Percentiles rank a stretch among this genome's conserved stretches.
phyloP scores from a whole-genome alignment of 192 early-diverging fungal species.

The Obelidium mucronatum region DNA sequence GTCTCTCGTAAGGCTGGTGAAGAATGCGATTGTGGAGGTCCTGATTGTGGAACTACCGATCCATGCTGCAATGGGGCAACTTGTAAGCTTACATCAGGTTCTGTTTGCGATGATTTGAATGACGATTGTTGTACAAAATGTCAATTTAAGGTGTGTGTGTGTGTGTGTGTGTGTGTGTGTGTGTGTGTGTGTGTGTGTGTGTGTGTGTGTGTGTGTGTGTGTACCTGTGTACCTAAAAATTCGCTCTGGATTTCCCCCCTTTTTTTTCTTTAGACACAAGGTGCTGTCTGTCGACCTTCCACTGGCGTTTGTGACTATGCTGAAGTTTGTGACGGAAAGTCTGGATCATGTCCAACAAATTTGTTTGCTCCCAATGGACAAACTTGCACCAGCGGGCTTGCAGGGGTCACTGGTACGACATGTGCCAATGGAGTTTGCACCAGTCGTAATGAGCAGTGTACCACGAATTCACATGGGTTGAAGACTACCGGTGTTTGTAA shows the following conservation, averaged over 20 bases:
- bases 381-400: constrained; percentile 57
- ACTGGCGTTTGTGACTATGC: constrained; percentile 81
- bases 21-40: constrained; percentile 88
- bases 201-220: too few species aligned
- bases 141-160: too few species aligned
- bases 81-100: constrained; percentile 79
- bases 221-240: too few species aligned
- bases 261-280: too few species aligned
- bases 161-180: too few species aligned
- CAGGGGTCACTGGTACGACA: constrained; percentile 11
- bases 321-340: constrained; percentile 71
- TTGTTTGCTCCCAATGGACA: constrained; percentile 69
- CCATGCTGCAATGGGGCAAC: constrained; percentile 84
- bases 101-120: constrained; percentile 83
- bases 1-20: too few species aligned
- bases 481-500: constrained; percentile 41
- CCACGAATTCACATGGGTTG: constrained; percentile 26
- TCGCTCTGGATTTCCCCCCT: too few species aligned
- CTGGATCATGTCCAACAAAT: constrained; percentile 76
- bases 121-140: constrained; percentile 85
- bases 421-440: constrained; percentile 61
- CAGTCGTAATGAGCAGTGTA: constrained; percentile 50
- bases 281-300: constrained; percentile 74
- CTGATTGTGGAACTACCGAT: constrained; percentile 71
- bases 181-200: too few species aligned